A percentile compares a stretch with the other conserved stretches of the same genome.
Evolutionary conservation across 257 asterid genomes (phyloP).

Genomic region (Primulina huaijiensis): DNA sequence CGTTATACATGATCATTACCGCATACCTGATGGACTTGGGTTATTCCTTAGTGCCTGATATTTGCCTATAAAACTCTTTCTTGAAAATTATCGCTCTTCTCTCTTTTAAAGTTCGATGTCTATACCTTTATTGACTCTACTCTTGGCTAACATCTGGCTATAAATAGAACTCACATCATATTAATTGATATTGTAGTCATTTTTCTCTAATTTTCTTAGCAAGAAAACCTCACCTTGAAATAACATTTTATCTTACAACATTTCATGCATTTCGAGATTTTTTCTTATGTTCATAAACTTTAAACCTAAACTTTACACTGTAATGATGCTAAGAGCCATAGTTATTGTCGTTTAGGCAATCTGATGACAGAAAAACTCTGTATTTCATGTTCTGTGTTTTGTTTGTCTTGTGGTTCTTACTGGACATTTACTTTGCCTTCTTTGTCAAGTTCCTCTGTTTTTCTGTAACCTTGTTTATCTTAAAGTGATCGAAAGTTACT

Average conservation of each 20-base stretch:
- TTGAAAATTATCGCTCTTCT: constrained; percentile 1
- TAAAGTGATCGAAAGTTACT: background rate
- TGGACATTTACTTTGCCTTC: background rate
- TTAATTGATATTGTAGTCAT: background rate
- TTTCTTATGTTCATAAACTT: background rate
- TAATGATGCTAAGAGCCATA: background rate
- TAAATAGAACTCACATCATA: constrained; percentile 5
- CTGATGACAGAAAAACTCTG: background rate
- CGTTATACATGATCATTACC: background rate
- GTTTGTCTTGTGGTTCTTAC: background rate
- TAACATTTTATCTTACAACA: too few species aligned
- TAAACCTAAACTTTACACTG: background rate
- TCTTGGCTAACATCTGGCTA: constrained; percentile 5
- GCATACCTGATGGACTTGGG: background rate
- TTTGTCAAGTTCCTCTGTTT: constrained; percentile 10
- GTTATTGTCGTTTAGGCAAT: constrained; percentile 9
- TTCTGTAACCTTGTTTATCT: background rate
- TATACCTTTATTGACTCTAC: background rate
- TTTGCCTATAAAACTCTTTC: constrained; percentile 16
- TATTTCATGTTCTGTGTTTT: constrained; percentile 10
- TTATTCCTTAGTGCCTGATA: constrained; percentile 4
- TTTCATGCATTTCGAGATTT: background rate
- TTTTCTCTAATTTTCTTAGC: background rate
- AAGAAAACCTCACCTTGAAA: background rate
- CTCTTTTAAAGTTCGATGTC: background rate